Evolutionary conservation across 2,329 filamentous ascomycete species (phyloP), one percentile per base, ranked within the genome.

Genomic region (Zasmidium angulare): DNA sequence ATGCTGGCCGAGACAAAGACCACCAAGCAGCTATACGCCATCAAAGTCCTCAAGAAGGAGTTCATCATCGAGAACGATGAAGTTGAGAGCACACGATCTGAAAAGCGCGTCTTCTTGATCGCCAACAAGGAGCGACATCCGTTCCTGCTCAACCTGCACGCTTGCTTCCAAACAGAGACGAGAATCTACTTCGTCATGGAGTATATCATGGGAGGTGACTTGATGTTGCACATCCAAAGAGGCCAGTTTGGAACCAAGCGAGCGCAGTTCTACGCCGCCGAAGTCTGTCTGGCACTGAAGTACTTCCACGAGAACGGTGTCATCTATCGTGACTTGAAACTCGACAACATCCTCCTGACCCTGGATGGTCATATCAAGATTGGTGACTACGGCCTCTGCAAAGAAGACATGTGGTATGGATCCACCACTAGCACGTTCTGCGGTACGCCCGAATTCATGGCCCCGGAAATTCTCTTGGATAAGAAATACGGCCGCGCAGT

Each of bases 11-110:
- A 99, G 78, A 96, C 95, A 1, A 99, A 99, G 82, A 87, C 87
- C 56, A 87, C 90, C 10, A 91, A 93, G 76, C 90, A 93, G 75
- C 82, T 99, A 7, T 99, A 98, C 74, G 95, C 95, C 58, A 99
- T 99, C 77, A 99, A 99, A 78, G 95, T 99, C 40, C 80, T 99
- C 68, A 99, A 99, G 84, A 99, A 99, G 80, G 95, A 99, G 76
- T 99, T 99, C 75, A 99, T 99, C 73, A 99, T 99, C 63, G 96
- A 99, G 75, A 96, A 99, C 66, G 95, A 99, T 72, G 95, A 99
- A 79, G 95, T 99, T 7, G 95, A 99, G 77, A 98, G 93, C 76
- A 97, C 92, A 46, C 87, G 93, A 65, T 99, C 95, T 0, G 95
- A 99, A 78, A 99, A 99, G 84, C 86, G 95, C 64, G 96, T 99